Evolutionary conservation across 129 eudicot species (phyloP), one percentile per base, ranked within the genome.

Genomic region (Helianthus tuberosus): DNA sequence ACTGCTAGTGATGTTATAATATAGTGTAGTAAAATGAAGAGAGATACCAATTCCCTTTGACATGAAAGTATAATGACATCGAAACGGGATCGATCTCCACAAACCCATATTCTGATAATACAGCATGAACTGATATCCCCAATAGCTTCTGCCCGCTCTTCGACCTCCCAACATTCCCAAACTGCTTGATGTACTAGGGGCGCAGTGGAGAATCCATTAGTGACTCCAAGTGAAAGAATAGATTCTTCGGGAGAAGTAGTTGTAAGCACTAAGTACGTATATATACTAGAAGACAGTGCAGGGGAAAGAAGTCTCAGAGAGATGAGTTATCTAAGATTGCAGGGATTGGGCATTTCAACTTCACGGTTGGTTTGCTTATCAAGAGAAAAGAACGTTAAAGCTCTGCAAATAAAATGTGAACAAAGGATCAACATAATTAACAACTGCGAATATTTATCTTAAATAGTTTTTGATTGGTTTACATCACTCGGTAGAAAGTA

Each of bases 81-180:
- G 72, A 53, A 67, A 49, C 64, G 2, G 84, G 77, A 63, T 86
- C 89, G 75, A 83, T 79, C 20, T 81, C 80, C 4, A 90, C 74
- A 52, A 90, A 84, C 1, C 96, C 96, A 44, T 91, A 86, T 74
- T 92, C 97, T 66, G 86, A 41, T 32, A 90, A 23, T 68, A 90
- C 91, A 7, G 97, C 97, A 59, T 81, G 93, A 11, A 90, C 79
- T 16, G 96, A 92, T 66, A 81, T 79, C 48, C 84, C 89, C 44
- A 89, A 43, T 29, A 87, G 72, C 83, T 85, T 80, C 78, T 89
- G 90, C 76, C 88, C 85, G 52, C 64, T 72, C 84, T n/a, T 53
- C 61, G 36, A 60, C 77, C 79, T 6, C 89, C 89, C 57, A 88
- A 67, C 4, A 3, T 32, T 32, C 36, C 36, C 36, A 32, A 32